These are phyloP conservation scores for Effrenium voratum DNA, from an alignment of 73 alveolate species.

Conservation along the genomic window DNA sequence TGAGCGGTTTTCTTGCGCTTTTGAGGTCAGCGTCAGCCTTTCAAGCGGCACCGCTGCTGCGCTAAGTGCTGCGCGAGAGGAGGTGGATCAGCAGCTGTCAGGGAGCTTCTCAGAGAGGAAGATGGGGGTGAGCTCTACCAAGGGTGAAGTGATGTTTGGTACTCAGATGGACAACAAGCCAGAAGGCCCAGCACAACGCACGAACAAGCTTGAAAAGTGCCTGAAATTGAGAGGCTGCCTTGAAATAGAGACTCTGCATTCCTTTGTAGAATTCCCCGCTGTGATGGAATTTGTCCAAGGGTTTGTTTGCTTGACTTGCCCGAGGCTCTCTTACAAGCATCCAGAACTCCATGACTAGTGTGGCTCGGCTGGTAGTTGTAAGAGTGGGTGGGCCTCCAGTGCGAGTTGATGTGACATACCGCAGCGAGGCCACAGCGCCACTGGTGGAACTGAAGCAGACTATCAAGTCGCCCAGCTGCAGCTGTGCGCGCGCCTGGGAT, in stretches of 20 bases:
- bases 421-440: slow-evolving; percentile 56
- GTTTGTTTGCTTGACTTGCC: background rate
- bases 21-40: slow-evolving; percentile 38
- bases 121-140: background rate
- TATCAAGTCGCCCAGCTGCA: background rate
- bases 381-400: background rate
- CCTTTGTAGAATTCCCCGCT: too few relatives aligned
- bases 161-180: too few relatives aligned
- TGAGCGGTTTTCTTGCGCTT: too few relatives aligned
- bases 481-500: background rate
- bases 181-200: too few relatives aligned
- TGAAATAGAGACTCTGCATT: too few relatives aligned
- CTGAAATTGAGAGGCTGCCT: too few relatives aligned
- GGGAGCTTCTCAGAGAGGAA: slow-evolving; percentile 6
- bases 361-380: background rate
- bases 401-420: background rate
- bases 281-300: too few relatives aligned
- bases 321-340: slow-evolving; percentile 11
- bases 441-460: slow-evolving; percentile 59
- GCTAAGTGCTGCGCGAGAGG: slow-evolving; percentile 61
- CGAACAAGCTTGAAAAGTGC: too few relatives aligned
- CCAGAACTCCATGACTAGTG: background rate
- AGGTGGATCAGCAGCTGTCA: slow-evolving; percentile 61
- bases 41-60: slow-evolving; percentile 63
- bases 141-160: too few relatives aligned